Evolutionary conservation across 768 basidiomycete genomes (phyloP).

Genomic region (Cantharellus cinnabarinus): DNA sequence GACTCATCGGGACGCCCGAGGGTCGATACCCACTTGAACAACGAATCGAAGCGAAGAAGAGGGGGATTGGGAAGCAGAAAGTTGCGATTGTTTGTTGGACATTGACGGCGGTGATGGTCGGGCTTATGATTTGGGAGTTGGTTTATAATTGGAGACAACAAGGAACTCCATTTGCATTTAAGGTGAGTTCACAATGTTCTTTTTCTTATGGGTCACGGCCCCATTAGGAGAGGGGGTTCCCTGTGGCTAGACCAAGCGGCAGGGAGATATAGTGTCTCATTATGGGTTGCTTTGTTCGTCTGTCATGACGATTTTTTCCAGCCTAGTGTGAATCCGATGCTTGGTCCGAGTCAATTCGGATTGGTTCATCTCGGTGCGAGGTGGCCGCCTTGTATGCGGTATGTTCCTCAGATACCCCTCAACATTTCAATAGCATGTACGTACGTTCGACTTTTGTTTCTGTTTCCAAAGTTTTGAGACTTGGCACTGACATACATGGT

Average conservation of each 20-base stretch:
- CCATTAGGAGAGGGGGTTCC: too few species aligned
- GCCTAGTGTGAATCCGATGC: constrained; percentile 74
- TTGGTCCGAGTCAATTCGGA: constrained; percentile 71
- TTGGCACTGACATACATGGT: not conserved
- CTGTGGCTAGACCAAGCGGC: too few species aligned
- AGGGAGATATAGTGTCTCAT: too few species aligned
- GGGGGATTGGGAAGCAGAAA: constrained; percentile 64
- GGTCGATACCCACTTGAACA: constrained; percentile 46
- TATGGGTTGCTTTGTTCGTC: too few species aligned
- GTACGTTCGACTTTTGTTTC: not conserved
- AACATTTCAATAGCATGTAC: constrained; percentile 18
- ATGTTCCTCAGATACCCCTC: constrained; percentile 33
- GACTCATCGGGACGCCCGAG: not conserved
- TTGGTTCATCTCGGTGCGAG: constrained; percentile 79
- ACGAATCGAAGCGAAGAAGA: constrained; percentile 71
- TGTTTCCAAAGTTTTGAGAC: not conserved
- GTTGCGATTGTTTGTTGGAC: constrained; percentile 61
- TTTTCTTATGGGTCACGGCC: not conserved
- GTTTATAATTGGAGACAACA: constrained; percentile 54
- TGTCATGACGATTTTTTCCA: constrained; percentile 13
- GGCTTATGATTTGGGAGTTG: constrained; percentile 67
- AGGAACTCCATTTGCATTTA: constrained; percentile 70
- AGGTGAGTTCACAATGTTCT: constrained; percentile 24
- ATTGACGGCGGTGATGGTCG: constrained; percentile 45
- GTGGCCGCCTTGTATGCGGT: constrained; percentile 85